Base-by-base conservation (phyloP, 1,284 basidiomycete species). In the Salmacisia buchloeana region DNA sequence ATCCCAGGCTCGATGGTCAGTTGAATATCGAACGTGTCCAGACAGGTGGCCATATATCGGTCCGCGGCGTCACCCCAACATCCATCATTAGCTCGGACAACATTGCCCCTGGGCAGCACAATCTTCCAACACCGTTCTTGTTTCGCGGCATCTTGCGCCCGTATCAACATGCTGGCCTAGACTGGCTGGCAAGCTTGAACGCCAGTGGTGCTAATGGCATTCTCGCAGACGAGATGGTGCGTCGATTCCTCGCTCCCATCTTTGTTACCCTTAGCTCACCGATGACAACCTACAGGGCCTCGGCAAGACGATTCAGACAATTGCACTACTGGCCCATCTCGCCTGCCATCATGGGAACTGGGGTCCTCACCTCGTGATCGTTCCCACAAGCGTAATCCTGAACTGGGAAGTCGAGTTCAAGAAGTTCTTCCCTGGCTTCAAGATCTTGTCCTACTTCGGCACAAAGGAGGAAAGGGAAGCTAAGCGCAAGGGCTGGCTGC, bases 331-430 rank as follows among this genome's bases (percentile, higher is more conserved):
- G 1, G 94, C 91, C 9, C 92, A 97, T 81, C 85, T 97, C 13
- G 93, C 93, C 15, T 96, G 93, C 78, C 91, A 94, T 80, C 85
- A 88, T 59, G 94, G 94, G 5, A 91, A 94, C 65, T 97, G 94
- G 93, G 94, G 94, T 0, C 94, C 94, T 2, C 94, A 97, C 81
- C 85, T 97, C 33, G 92, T 97, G 77, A 87, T 97, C 72, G 93
- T 94, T 12, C 92, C 94, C 1, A 97, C 94, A 1, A 92, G 90
- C 66, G 94, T 97, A 63, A 85, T 97, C 68, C 84, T 97, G 63
- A 97, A 97, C 78, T 97, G 94, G 94, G 94, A 96, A 80, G 94
- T 97, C 90, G 94, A 97, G 80, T 97, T 97, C 84, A 96, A 97
- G 81, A 96, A 96, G 81, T 97, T 97, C 78, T 83, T 97, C 2